Evolutionary conservation across 495 filamentous ascomycete species (phyloP).

Genomic region (Astrocystis sublimbata): DNA sequence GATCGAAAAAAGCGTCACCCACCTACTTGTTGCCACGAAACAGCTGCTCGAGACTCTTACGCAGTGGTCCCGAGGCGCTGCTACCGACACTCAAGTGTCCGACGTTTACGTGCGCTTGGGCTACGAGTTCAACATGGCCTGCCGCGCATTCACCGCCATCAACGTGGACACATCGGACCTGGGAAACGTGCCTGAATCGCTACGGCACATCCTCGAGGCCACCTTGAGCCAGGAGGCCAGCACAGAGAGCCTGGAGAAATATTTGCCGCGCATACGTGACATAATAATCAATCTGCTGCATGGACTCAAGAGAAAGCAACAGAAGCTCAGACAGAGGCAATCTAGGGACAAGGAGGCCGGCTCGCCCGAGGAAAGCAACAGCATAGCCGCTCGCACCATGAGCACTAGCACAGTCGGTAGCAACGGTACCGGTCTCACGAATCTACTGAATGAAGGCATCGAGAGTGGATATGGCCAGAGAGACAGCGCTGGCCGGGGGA

Average conservation of each 20-base stretch:
- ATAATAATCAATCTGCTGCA: conserved; percentile 98
- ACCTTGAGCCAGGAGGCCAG: conserved; percentile 96
- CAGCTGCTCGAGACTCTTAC: conserved; percentile 96
- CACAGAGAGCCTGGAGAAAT: conserved; percentile 84
- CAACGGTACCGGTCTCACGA: conserved; percentile 62
- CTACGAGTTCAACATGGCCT: conserved; percentile 98
- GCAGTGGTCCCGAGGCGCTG: conserved; percentile 89
- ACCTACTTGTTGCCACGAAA: conserved; percentile 95
- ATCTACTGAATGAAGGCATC: conserved; percentile 63
- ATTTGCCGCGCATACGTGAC: conserved; percentile 88
- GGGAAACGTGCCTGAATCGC: conserved; percentile 88
- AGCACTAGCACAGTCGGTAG: conserved; percentile 67
- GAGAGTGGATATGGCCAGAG: conserved; percentile 44
- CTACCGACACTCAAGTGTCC: conserved; percentile 90
- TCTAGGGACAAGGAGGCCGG: conserved; percentile 63
- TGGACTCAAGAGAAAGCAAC: conserved; percentile 94
- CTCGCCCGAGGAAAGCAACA: conserved; percentile 42
- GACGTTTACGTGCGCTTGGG: conserved; percentile 97
- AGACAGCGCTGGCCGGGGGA: conserved; percentile 10
- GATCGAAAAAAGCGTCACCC: conserved; percentile 98
- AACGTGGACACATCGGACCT: conserved; percentile 92
- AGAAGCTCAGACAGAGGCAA: conserved; percentile 79
- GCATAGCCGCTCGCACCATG: conserved; percentile 54
- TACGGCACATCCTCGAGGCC: conserved; percentile 89
- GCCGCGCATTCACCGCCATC: conserved; percentile 91